Base-by-base conservation (phyloP, 2,329 filamentous ascomycete genomes). In the Diaporthe longicolla region DNA sequence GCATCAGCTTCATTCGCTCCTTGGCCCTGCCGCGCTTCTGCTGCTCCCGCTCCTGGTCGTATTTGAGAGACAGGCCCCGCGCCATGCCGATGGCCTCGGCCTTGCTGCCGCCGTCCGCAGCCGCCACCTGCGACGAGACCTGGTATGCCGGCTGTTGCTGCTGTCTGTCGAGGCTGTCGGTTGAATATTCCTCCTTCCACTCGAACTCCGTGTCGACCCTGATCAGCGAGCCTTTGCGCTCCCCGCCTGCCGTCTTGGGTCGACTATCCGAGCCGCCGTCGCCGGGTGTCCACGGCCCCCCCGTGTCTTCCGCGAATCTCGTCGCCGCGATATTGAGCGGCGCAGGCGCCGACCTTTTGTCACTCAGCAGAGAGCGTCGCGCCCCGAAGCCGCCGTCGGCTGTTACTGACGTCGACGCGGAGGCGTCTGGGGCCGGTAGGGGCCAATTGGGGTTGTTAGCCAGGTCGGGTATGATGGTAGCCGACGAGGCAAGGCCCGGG, bases 41-140 rank as follows among this genome's bases (percentile, higher is more conserved):
- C 32, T 58, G 70, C 24, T 73, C 70, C 32, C 52, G 55, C 52
- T 50, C 45, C 48, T 73, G 50, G 29, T 73, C 74, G n/a, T 76
- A 72, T 29, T 77, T 74, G 45, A 83, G 79, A 10, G 80, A 82
- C 70, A 79, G 75, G 1, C 82, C 82, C 45, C 82, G 74, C 4
- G 82, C 82, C 75, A 83, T 71, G 1, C 82, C 82, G n/a, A 83
- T 82, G 0, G 76, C 79, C n/a, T n/a, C 43, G 68, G 37, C 55
- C 43, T 71, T 69, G 17, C 69, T 48, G 24, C 57, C 40, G 4
- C 65, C 63, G 15, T 35, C 43, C 7, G 35, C 45, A 13, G 58
- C 40, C 32, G 52, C 54, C 29, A 26, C 54, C 35, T 55, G 29
- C 70, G 54, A 48, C n/a, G 32, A 26, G n/a, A 24, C 40, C 32